Evolutionary conservation across 148 eudicot species (phyloP).

Genomic region (Fagopyrum esculentum): DNA sequence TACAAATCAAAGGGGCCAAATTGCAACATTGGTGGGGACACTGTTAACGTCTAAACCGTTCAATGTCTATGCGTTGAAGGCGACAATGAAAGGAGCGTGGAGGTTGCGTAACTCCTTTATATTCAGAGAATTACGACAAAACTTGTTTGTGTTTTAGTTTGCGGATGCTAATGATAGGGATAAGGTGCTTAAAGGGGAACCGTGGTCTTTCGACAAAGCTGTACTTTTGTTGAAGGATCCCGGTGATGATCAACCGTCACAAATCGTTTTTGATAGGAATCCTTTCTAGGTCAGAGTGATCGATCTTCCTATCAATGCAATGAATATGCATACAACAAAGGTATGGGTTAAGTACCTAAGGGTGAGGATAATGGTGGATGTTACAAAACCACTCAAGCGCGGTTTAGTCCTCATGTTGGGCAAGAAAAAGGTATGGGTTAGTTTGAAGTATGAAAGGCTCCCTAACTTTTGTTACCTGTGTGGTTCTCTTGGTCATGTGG

Average conservation of each 20-base stretch:
- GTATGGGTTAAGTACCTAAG: not conserved
- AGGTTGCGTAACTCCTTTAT: not conserved
- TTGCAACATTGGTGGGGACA: not conserved
- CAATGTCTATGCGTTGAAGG: not conserved
- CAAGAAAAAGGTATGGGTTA: not conserved
- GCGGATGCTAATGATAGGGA: not conserved
- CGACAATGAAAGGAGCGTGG: not conserved
- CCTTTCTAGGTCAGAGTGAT: not conserved
- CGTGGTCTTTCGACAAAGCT: not conserved
- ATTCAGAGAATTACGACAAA: not conserved
- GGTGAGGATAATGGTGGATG: not conserved
- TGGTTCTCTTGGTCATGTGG: not conserved
- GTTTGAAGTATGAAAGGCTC: not conserved
- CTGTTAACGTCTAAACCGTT: not conserved
- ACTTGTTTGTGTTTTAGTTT: not conserved
- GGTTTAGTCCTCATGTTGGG: not conserved
- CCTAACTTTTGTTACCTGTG: not conserved
- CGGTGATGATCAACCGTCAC: not conserved
- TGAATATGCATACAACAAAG: not conserved
- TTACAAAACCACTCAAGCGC: not conserved
- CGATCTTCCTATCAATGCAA: not conserved
- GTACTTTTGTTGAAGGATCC: not conserved
- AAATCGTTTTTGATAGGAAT: not conserved
- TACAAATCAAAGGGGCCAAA: too few species aligned
- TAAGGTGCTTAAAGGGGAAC: not conserved